Conservation (phyloP, 257 asterid species). For the Solanum chmielewskii region DNA sequence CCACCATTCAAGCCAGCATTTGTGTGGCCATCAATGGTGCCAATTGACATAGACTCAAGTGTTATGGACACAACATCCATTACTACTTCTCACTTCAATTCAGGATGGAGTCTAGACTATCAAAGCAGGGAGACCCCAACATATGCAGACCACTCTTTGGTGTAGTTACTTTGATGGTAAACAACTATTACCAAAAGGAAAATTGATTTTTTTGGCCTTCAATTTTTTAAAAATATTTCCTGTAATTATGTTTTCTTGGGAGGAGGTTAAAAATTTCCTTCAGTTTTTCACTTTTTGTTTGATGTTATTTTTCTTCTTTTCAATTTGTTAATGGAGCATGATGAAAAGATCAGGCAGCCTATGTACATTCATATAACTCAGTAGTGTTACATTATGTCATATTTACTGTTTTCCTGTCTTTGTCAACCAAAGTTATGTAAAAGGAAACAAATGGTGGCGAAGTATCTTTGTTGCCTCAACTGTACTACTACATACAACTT, state of each 20-base stretch:
- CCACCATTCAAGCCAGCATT: constrained; percentile 85
- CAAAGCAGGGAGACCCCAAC: constrained; percentile 42
- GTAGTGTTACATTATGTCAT: background rate
- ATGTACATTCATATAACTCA: background rate
- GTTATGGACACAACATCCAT: constrained; percentile 9
- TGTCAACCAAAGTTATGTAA: background rate
- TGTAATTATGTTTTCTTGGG: background rate
- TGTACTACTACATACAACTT: background rate
- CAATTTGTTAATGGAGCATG: background rate
- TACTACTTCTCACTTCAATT: constrained; percentile 32
- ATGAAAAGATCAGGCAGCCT: background rate
- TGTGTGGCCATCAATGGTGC: constrained; percentile 57
- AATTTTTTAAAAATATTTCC: background rate
- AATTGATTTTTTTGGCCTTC: background rate
- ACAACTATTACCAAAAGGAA: constrained; percentile 11
- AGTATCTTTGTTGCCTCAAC: background rate
- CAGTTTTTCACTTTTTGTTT: background rate
- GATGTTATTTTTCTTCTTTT: background rate
- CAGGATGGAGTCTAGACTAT: constrained; percentile 52
- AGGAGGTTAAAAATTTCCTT: background rate
- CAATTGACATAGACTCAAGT: constrained; percentile 21
- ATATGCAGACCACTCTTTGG: constrained; percentile 26
- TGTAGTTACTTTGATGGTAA: constrained; percentile 26
- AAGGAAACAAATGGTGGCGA: background rate
- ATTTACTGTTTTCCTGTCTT: background rate